Evolutionary conservation across 371 early-diverging fungal genomes (phyloP).

Genomic region (Rhizopus stolonifer): DNA sequence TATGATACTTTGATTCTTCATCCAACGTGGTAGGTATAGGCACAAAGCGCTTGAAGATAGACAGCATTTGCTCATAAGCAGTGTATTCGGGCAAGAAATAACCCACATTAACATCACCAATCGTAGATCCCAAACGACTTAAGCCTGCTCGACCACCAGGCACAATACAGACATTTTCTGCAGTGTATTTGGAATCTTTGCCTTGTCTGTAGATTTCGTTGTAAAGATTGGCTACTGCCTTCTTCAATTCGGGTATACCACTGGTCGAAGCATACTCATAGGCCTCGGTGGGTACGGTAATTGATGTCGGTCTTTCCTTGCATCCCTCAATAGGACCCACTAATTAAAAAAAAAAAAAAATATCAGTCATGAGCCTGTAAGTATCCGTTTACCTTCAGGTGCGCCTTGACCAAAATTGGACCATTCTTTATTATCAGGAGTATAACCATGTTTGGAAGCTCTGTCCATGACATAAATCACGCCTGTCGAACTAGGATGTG

Average conservation of each 20-base stretch:
- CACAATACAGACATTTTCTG: constrained; percentile 53
- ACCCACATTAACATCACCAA: constrained; percentile 54
- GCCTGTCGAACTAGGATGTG: constrained; percentile 50
- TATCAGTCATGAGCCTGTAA: neutral
- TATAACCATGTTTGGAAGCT: constrained; percentile 45
- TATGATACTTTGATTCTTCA: constrained; percentile 41
- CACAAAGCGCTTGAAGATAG: constrained; percentile 52
- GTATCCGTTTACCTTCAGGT: constrained; percentile 39
- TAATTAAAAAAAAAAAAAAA: neutral
- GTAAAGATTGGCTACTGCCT: constrained; percentile 49
- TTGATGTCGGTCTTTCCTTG: constrained; percentile 30
- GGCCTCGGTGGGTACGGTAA: constrained; percentile 19
- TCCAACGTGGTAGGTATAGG: constrained; percentile 53
- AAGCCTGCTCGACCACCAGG: constrained; percentile 57
- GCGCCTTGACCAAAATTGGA: constrained; percentile 59
- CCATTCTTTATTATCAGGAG: constrained; percentile 35
- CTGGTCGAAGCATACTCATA: constrained; percentile 46
- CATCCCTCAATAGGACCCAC: constrained; percentile 45
- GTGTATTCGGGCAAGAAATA: constrained; percentile 59
- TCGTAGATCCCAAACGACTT: constrained; percentile 46
- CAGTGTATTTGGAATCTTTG: constrained; percentile 44
- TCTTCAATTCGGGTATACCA: constrained; percentile 36
- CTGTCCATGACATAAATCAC: constrained; percentile 58
- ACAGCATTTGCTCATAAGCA: constrained; percentile 48
- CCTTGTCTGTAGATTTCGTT: constrained; percentile 48